Base-by-base conservation (phyloP, 2,329 filamentous ascomycete species). In the Clarireedia paspali region DNA sequence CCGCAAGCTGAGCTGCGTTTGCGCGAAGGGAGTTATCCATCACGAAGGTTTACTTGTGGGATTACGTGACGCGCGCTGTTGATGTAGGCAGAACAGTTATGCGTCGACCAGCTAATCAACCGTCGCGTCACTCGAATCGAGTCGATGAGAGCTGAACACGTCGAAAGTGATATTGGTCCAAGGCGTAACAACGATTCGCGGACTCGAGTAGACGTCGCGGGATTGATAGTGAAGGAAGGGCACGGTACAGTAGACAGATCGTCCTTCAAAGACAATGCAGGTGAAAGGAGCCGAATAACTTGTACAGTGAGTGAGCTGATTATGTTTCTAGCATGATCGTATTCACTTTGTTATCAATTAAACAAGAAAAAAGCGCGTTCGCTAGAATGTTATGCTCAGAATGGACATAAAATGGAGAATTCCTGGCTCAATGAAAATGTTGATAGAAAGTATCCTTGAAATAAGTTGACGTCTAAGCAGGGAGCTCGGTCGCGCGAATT, bases 1-100 rank as follows among this genome's bases (percentile, higher is more conserved):
- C 55, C 26, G 68, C 68, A 48, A 70, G 50, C 51, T 70, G 68
- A 47, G 68, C 67, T 30, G 68, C 68, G 51, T 64, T 70, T 20
- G 66, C 67, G 50, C 65, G 63, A 53, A 57, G 60, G 42, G 64
- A 55, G 17, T 48, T 30, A 47, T 65, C 63, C 63, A 66, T 65
- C 44, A 50, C 59, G 57, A 56, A 17, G 23, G 30, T 40, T 27
- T 45, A 34, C 42, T 17, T 50, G 17, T 49, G 52, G n/a, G 24
- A 23, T 6, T 46, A 46, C 23, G 42, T 46, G 39, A 42, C 39
- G 39, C 39, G 39, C 39, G 39, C 15, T 42, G 39, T 42, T 42
- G 39, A 42, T 42, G 20, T 12, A 34, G 3, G 4, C 9, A 42
- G 17, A 15, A 42, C 39, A 42, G 20, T 42, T 42, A 20, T 42